phyloP scores from a whole-genome alignment of 2,329 filamentous ascomycete species.

The Neofusicoccum umdonicola region DNA sequence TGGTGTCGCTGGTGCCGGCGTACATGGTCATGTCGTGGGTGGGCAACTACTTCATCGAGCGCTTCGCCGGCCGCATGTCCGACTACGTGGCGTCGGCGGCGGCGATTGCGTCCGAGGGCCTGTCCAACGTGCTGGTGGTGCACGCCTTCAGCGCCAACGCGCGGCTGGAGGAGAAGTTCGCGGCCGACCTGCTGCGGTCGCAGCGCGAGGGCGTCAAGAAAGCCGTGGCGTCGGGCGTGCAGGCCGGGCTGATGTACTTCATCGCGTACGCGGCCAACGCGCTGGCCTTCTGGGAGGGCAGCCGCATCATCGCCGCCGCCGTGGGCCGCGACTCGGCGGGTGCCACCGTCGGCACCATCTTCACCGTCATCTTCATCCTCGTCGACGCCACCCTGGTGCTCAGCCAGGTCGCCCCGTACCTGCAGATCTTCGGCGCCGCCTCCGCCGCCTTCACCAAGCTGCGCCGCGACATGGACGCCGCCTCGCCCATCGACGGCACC shows the following conservation, averaged over 20 bases:
- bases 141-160: slow-evolving; percentile 62
- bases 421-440: slow-evolving; percentile 52
- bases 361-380: slow-evolving; percentile 56
- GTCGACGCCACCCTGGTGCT: slow-evolving; percentile 52
- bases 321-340: slow-evolving; percentile 30
- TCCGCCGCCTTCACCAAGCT: slow-evolving; percentile 58
- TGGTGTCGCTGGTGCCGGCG: slow-evolving; percentile 62
- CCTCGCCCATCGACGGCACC: slow-evolving; percentile 39
- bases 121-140: slow-evolving; percentile 61
- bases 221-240: slow-evolving; percentile 54
- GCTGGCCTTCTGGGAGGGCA: slow-evolving; percentile 67
- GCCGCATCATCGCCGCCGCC: slow-evolving; percentile 51
- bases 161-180: slow-evolving; percentile 60
- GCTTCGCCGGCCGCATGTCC: slow-evolving; percentile 50
- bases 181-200: slow-evolving; percentile 50
- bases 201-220: slow-evolving; percentile 58
- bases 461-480: slow-evolving; percentile 55
- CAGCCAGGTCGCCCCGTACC: slow-evolving; percentile 46
- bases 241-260: slow-evolving; percentile 64
- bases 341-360: slow-evolving; percentile 47
- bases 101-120: slow-evolving; percentile 61
- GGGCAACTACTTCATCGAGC: slow-evolving; percentile 55
- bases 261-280: slow-evolving; percentile 67
- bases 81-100: slow-evolving; percentile 57
- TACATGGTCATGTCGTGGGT: slow-evolving; percentile 60